Percentiles rank a stretch among this genome's conserved stretches.
These are phyloP conservation scores for Galeopsis tetrahit DNA, from an alignment of 257 asterid genomes.

Conservation along the genomic window DNA sequence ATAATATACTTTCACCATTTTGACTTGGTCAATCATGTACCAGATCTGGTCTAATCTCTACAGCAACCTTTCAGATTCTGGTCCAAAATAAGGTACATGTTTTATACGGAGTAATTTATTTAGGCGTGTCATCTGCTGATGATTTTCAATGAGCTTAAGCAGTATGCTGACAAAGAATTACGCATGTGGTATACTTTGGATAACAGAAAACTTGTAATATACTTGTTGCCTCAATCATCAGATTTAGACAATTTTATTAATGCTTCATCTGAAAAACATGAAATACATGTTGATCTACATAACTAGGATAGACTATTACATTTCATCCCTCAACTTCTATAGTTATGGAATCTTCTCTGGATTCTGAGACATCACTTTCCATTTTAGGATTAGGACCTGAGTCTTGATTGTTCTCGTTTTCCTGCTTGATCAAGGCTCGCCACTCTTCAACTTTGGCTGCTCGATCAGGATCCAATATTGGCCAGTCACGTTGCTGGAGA, in stretches of 20 bases:
- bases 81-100: constrained; percentile 1
- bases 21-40: constrained; percentile 10
- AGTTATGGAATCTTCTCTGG: constrained; percentile 19
- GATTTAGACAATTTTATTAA: constrained; percentile 12
- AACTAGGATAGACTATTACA: not conserved
- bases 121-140: too few species aligned
- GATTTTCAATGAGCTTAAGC: constrained; percentile 6
- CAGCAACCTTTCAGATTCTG: not conserved
- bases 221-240: not conserved
- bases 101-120: not conserved
- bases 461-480: constrained; percentile 25
- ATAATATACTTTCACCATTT: not conserved
- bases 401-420: constrained; percentile 14
- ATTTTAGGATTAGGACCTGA: not conserved
- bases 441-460: constrained; percentile 43
- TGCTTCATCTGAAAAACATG: constrained; percentile 20
- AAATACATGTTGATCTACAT: constrained; percentile 1
- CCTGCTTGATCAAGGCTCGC: constrained; percentile 36
- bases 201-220: not conserved
- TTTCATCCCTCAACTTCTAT: constrained; percentile 21
- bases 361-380: not conserved
- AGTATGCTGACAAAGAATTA: not conserved
- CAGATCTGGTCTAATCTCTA: not conserved
- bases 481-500: constrained; percentile 43
- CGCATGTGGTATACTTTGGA: not conserved